These are phyloP conservation scores for Punica granatum DNA, from an alignment of 345 rosid genomes.

Conservation along the genomic window DNA sequence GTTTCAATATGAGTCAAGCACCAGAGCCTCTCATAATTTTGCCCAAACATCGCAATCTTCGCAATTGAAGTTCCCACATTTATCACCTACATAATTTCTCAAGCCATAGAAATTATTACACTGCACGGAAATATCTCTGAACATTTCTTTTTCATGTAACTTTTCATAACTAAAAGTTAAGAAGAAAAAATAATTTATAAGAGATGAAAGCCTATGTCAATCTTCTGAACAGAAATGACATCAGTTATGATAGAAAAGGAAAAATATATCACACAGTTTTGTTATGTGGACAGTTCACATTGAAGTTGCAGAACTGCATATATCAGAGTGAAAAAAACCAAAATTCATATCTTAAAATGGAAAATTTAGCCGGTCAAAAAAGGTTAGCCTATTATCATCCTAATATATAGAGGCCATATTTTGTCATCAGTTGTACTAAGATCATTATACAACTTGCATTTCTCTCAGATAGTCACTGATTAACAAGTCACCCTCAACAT, in stretches of 20 bases:
- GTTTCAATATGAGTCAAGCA: conserved; percentile 92
- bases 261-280: too few relatives aligned
- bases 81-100: conserved; percentile 48
- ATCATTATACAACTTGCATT: neutral
- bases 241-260: too few relatives aligned
- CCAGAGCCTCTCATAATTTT: conserved; percentile 60
- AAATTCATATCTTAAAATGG: too few relatives aligned
- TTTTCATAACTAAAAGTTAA: neutral
- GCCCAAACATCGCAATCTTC: conserved; percentile 78
- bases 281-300: too few relatives aligned
- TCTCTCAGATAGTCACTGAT: neutral
- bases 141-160: neutral
- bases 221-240: neutral
- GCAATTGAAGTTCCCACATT: conserved; percentile 84
- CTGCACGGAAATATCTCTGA: neutral
- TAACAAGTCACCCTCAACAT: too few relatives aligned
- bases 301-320: too few relatives aligned
- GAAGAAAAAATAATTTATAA: neutral
- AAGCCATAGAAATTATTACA: neutral
- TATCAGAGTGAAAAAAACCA: too few relatives aligned
- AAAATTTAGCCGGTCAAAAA: too few relatives aligned
- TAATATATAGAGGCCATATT: too few relatives aligned
- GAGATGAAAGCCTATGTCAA: neutral
- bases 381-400: too few relatives aligned
- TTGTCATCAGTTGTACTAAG: neutral